Conservation (phyloP, 768 basidiomycete genomes). For the Tulasnella sp. region DNA sequence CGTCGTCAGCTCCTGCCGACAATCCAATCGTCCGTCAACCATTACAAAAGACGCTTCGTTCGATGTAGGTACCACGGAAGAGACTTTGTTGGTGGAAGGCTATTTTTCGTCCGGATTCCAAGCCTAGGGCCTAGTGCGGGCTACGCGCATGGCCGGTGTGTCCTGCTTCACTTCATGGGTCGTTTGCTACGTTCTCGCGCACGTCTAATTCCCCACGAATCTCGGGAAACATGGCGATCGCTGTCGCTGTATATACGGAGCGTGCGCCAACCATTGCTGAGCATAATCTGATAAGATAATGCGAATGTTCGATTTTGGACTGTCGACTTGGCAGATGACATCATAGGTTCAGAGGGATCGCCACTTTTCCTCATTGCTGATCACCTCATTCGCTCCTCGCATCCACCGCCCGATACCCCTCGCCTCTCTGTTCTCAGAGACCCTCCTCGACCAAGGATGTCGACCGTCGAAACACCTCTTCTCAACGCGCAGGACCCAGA, state of each 20-base stretch:
- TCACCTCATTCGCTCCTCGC: neutral
- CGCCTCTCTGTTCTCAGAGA: neutral
- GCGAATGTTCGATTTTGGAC: neutral
- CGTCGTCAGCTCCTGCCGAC: neutral
- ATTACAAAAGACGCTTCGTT: neutral
- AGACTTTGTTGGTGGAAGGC: neutral
- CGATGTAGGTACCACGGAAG: neutral
- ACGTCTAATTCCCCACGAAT: too few species aligned
- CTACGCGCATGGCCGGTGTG: neutral
- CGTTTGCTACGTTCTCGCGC: too few species aligned
- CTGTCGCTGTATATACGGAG: too few species aligned
- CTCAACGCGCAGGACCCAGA: conserved; percentile 10
- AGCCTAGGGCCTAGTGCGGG: neutral
- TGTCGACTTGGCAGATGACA: neutral
- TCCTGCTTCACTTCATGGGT: too few species aligned
- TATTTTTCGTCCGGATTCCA: neutral
- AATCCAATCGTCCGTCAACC: neutral
- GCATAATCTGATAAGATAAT: conserved; percentile 1
- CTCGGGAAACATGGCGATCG: too few species aligned
- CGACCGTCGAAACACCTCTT: conserved; percentile 17
- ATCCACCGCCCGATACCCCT: neutral
- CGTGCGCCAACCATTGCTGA: neutral
- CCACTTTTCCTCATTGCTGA: conserved; percentile 8
- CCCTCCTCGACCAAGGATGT: neutral
- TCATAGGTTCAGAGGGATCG: conserved; percentile 12